phyloP scores from a whole-genome alignment of 2,329 filamentous ascomycete species.

The Exophiala dermatitidis region DNA sequence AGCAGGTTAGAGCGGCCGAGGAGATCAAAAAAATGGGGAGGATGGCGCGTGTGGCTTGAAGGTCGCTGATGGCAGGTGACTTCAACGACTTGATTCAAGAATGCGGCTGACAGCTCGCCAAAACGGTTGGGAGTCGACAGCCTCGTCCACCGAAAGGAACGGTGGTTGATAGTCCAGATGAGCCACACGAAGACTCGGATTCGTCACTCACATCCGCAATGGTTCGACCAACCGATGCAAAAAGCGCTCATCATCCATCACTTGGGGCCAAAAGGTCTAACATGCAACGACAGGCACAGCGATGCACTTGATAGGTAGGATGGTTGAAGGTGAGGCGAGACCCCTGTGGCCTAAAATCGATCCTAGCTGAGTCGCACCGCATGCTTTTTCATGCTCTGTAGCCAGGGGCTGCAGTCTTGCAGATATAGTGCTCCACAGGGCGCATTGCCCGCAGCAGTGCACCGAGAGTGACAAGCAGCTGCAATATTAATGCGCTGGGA shows the following conservation, averaged over 20 bases:
- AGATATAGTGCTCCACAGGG: background rate
- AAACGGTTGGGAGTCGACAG: constrained; percentile 7
- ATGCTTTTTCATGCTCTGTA: background rate
- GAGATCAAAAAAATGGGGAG: background rate
- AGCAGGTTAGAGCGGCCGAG: background rate
- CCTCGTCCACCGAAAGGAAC: constrained; percentile 7
- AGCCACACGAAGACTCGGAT: background rate
- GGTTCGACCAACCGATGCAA: background rate
- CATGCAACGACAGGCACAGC: background rate
- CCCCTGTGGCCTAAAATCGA: background rate
- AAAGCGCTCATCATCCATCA: background rate
- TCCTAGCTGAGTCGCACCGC: background rate
- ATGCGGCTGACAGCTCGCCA: background rate
- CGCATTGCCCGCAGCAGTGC: background rate
- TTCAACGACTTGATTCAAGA: no score
- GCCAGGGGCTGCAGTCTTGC: background rate
- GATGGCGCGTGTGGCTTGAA: no score
- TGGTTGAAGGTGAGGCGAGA: constrained; percentile 16
- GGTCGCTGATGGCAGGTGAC: no score
- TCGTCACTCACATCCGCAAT: background rate
- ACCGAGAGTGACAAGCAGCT: background rate
- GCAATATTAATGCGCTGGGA: background rate
- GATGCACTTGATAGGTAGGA: constrained; percentile 3
- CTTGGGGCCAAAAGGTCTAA: constrained; percentile 1
- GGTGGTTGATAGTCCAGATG: constrained; percentile 1